phyloP scores from a whole-genome alignment of 2,329 filamentous ascomycete genomes.

The Clonostachys chloroleuca region DNA sequence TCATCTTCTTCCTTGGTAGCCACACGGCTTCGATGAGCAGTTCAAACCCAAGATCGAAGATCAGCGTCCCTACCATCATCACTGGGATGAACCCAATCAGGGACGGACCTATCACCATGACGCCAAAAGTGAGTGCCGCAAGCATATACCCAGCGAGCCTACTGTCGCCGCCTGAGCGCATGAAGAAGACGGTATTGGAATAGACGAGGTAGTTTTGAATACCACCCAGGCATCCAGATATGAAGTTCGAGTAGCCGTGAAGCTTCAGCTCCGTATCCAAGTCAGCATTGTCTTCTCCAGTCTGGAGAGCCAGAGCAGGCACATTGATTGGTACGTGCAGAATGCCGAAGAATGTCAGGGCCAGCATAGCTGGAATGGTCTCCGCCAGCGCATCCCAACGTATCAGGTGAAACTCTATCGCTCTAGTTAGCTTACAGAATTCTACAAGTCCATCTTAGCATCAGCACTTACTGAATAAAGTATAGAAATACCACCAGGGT shows the following conservation, averaged over 20 bases:
- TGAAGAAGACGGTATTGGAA: conserved; percentile 95
- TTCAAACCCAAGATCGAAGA: conserved; percentile 93
- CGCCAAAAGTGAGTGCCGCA: conserved; percentile 71
- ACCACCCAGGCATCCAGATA: conserved; percentile 83
- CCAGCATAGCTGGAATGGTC: conserved; percentile 91
- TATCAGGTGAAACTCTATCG: conserved; percentile 70
- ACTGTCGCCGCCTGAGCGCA: conserved; percentile 84
- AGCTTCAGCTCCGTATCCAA: conserved; percentile 88
- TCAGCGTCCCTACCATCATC: conserved; percentile 93
- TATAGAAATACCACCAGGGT: conserved; percentile 98
- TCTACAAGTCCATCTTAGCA: neutral
- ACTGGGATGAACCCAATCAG: conserved; percentile 94
- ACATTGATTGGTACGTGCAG: conserved; percentile 98
- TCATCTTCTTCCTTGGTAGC: conserved; percentile 83
- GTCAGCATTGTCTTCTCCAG: conserved; percentile 87
- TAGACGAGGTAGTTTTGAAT: conserved; percentile 98
- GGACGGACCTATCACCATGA: conserved; percentile 81
- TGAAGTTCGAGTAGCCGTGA: conserved; percentile 87
- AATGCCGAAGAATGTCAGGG: conserved; percentile 94
- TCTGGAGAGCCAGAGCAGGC: conserved; percentile 84
- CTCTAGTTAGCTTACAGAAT: neutral
- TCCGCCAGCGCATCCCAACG: conserved; percentile 80
- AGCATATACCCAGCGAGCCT: conserved; percentile 83
- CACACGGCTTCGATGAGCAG: conserved; percentile 84
- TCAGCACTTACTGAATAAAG: conserved; percentile 73